Base-by-base conservation (phyloP, 2,329 filamentous ascomycete species). In the Paecilomyces sp. region DNA sequence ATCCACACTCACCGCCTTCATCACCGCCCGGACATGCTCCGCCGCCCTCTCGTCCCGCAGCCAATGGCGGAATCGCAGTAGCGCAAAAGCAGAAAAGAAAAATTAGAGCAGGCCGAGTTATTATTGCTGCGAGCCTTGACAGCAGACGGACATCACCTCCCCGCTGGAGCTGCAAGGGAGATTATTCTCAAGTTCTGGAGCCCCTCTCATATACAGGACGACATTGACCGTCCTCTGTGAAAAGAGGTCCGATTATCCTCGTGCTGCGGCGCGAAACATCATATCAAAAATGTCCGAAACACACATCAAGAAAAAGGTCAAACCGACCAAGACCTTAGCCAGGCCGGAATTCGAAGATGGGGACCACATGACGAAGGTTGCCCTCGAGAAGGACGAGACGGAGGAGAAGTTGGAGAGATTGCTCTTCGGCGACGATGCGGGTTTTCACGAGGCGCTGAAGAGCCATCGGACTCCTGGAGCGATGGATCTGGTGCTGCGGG, bases 401-500 rank as follows among this genome's bases (percentile, higher is more conserved):
- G 92, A 97, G 73, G 86, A 89, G 69, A 91, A 93, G 72, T 85
- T 97, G 31, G 93, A 97, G 78, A 85, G 87, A 64, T 79, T 97
- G 63, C 89, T 99, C 3, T 90, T 99, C 63, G 94, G 94, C 58
- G 90, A 96, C 76, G 86, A 88, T 54, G 83, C 85, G n/a, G 90
- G 88, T 34, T 97, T 97, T 74, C 84, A 87, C 60, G 82, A 88
- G 60, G 88, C 88, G 51, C 78, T 97, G 57, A 89, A 88, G 77
- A 69, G 77, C 74, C 75, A 85, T 79, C 69, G 79, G 64, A 50
- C 69, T 69, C 73, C 79, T 59, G 75, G 73, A 12, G 69, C 72
- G 58, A 74, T 75, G 61, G 73, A 72, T 57, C 68, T 77, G 9
- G 70, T 72, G 54, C 63, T 71, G 18, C 64, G 72, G 59, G 67